Evolutionary conservation across 805 yeast genomes (phyloP), one percentile per base, ranked within the genome.

Genomic region (Candida maris): DNA sequence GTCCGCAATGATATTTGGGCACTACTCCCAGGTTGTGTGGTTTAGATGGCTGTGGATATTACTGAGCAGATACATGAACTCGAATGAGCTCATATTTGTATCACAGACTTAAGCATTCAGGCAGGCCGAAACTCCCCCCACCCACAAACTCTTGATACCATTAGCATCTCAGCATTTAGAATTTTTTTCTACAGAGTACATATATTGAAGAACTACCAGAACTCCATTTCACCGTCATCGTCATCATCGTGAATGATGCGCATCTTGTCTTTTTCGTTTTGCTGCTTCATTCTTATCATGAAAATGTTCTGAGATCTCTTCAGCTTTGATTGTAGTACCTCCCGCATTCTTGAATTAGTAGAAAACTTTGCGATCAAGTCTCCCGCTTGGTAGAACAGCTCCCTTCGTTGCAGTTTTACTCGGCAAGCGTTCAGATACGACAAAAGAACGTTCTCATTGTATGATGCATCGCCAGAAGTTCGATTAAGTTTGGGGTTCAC

Each of bases 21-120:
- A 93, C 61, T 69, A 70, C 44, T 78, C 95, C 2, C 98, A 93
- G 59, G 85, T 93, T 85, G 89, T 83, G 6, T 91, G 97, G 97
- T 93, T 82, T 59, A 71, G 98, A 47, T 85, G 84, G 65, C 81
- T 87, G 1, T 93, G 97, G 96, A 67, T 93, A 54, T 40, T 75
- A 5, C 60, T 80, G 12, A 82, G 95, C 41, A 69, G 89, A 43
- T 91, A 87, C 61, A 75, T 85, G 68, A 78, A 80, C 28, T 73
- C 75, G 34, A 89, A 91, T 59, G 88, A 85, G 51, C 65, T 85
- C 45, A 63, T 68, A 26, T 39, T 45, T 18, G 51, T 48, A 27
- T 38, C 29, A 39, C 25, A 37, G n/a, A 19, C 23, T 14, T 12
- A 25, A 16, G 32, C 20, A 28, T 16, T 16, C 14, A 17, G 9